Evolutionary conservation across 2,329 filamentous ascomycete genomes (phyloP).

Genomic region (Colletotrichum theobromicola): DNA sequence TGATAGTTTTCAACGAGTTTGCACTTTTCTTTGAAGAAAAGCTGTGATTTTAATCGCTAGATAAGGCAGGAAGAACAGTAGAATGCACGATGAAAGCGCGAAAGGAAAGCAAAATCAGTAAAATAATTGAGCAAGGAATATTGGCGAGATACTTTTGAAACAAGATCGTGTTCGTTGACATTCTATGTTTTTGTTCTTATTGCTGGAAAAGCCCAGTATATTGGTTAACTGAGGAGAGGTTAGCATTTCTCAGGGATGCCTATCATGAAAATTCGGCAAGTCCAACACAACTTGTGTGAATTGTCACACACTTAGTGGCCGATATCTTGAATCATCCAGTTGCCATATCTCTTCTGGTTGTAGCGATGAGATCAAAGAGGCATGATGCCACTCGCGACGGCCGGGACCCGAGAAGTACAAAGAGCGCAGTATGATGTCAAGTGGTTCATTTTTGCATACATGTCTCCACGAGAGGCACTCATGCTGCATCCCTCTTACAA

Average conservation of each 20-base stretch:
- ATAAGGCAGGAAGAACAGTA: not conserved
- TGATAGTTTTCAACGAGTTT: no score
- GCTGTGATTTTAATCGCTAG: not conserved
- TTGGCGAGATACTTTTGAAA: no score
- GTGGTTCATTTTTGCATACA: no score
- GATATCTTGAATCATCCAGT: not conserved
- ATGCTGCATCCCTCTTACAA: not conserved
- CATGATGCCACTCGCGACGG: not conserved
- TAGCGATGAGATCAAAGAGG: no score
- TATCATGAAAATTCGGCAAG: not conserved
- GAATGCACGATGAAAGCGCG: not conserved
- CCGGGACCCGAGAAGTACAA: not conserved
- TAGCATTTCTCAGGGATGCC: no score
- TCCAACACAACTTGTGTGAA: not conserved
- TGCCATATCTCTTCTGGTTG: not conserved
- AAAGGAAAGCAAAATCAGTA: not conserved
- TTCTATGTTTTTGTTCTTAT: no score
- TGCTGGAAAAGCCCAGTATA: no score
- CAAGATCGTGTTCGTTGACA: no score
- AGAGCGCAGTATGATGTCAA: not conserved
- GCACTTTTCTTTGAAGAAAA: not conserved
- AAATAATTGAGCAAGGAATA: not conserved
- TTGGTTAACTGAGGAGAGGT: no score
- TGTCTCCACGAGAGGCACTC: no score
- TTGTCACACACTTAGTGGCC: not conserved